Evolutionary conservation across 768 basidiomycete species (phyloP), one percentile per base, ranked within the genome.

Genomic region (Kwoniella mangroviensis): DNA sequence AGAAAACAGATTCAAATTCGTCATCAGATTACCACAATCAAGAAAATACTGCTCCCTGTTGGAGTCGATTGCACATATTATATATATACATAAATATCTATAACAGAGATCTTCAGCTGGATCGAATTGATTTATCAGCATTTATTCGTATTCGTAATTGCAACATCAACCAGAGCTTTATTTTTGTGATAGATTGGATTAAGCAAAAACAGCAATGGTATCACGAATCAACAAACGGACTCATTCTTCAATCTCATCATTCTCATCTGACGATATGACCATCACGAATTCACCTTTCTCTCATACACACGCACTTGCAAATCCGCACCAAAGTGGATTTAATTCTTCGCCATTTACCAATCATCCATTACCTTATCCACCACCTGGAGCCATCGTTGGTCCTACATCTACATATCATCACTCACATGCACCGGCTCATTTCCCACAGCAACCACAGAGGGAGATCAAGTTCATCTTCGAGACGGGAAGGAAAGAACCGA

Each of bases 351-450:
- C 57, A 10, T 51, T 60, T 22, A 67, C 66, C 49, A 19, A 28
- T 19, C 7, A 49, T 19, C 66, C 66, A 9, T 67, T 67, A 58
- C 21, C 58, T 4, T 52, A 56, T 49, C 66, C 66, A 15, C 66
- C 66, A 3, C 66, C 58, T 12, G 66, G 66, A 5, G 66, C 66
- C 3, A 42, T 65, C 19, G 40, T 56, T 15, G 4, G n/a, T 28
- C 19, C 34, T 12, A 19, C 52, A 22, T 45, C 52, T 15, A 53
- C 53, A 21, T 26, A 34, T 53, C 11, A 40, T 7, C 41, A 34
- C 63, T 9, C 11, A 12, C 26, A 11, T 28, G 26, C 15, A 43
- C 22, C 26, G 4, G 34, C 34, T 34, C 49, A 52, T 13, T 17
- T 51, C 13, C 49, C 21, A 24, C 63, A 28, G 19, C 63, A 24